Percentiles rank a stretch among this genome's conserved stretches.
phyloP scores from a whole-genome alignment of 257 asterid genomes.

The Capsicum pubescens region DNA sequence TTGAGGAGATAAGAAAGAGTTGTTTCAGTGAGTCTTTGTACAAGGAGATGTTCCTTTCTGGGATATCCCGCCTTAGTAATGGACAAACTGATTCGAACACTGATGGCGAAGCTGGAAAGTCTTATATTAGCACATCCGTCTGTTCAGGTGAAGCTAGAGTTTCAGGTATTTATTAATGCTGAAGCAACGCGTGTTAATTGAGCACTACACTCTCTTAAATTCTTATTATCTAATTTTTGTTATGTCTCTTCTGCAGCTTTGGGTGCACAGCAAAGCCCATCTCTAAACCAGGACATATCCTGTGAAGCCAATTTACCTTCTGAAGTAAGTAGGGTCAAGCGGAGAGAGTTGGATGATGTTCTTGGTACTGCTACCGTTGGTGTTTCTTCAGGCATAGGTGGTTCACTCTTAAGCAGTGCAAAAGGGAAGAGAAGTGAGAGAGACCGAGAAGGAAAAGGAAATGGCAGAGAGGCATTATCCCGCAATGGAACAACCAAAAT shows the following conservation, averaged over 20 bases:
- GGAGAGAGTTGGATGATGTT: constrained; percentile 75
- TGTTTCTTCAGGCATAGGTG: constrained; percentile 59
- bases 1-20: constrained; percentile 72
- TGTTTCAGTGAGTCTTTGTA: constrained; percentile 75
- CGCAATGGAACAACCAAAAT: constrained; percentile 71
- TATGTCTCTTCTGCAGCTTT: constrained; percentile 54
- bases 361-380: constrained; percentile 58
- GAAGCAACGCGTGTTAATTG: neutral
- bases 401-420: constrained; percentile 70
- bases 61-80: constrained; percentile 56
- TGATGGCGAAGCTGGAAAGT: constrained; percentile 59
- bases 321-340: constrained; percentile 65
- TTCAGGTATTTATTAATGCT: constrained; percentile 55
- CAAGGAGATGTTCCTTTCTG: constrained; percentile 74
- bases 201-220: neutral
- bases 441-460: constrained; percentile 79
- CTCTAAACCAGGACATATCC: constrained; percentile 56
- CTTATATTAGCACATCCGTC: constrained; percentile 52
- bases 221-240: neutral
- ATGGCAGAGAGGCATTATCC: constrained; percentile 60
- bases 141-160: constrained; percentile 65
- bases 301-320: constrained; percentile 59
- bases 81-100: constrained; percentile 53
- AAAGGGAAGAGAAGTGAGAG: constrained; percentile 94
- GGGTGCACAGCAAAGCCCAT: constrained; percentile 75